Conservation (phyloP, 495 filamentous ascomycete genomes). For the Penicillium taxi region DNA sequence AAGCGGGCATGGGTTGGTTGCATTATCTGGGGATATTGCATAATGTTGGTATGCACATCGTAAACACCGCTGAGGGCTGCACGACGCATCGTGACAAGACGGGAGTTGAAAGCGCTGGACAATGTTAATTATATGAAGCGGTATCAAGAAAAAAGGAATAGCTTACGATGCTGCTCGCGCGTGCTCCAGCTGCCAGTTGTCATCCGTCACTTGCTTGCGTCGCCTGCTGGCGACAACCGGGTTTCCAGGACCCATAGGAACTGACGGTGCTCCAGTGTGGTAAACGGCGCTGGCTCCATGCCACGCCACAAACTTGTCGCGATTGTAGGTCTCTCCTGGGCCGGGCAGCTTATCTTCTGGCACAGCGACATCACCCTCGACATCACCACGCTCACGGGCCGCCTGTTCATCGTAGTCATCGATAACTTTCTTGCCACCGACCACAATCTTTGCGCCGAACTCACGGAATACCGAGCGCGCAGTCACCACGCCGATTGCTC, state of each 20-base stretch:
- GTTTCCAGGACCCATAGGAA: conserved; percentile 70
- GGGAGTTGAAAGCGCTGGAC: conserved; percentile 69
- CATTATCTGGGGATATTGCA: conserved; percentile 80
- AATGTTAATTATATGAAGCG: conserved; percentile 17
- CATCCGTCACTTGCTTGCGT: conserved; percentile 79
- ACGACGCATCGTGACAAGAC: conserved; percentile 55
- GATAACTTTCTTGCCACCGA: conserved; percentile 73
- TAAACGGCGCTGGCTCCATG: conserved; percentile 94
- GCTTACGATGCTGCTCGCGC: conserved; percentile 78
- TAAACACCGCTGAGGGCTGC: conserved; percentile 70
- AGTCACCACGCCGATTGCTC: conserved; percentile 94
- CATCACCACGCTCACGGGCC: conserved; percentile 67
- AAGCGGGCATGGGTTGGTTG: conserved; percentile 83
- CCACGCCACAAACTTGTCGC: conserved; percentile 97
- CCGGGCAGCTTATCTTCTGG: conserved; percentile 68
- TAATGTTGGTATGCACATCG: conserved; percentile 84
- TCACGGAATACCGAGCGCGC: conserved; percentile 95
- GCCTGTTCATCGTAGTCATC: conserved; percentile 86
- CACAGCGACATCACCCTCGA: conserved; percentile 86
- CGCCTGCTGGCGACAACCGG: conserved; percentile 65
- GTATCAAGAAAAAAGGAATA: conserved; percentile 2
- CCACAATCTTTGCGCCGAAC: conserved; percentile 88
- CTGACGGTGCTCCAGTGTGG: conserved; percentile 69
- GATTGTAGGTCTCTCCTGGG: conserved; percentile 73
- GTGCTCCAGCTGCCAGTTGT: conserved; percentile 98